These are phyloP conservation scores for Saposhnikovia divaricata DNA, from an alignment of 129 eudicot species.

Conservation along the genomic window DNA sequence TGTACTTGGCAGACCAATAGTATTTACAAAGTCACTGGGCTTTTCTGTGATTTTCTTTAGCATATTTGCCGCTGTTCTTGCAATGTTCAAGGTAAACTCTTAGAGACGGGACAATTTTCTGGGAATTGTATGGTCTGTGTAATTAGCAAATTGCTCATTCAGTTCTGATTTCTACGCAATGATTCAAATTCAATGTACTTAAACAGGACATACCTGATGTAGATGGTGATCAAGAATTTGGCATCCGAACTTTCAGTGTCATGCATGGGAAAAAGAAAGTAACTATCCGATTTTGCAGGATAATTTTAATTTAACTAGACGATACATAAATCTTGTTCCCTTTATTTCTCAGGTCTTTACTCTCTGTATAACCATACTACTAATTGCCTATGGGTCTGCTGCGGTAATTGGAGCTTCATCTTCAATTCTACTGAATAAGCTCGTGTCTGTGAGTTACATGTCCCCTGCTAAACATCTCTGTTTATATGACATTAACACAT, in stretches of 20 bases:
- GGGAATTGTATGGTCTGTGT: not conserved
- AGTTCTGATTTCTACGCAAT: too few species aligned
- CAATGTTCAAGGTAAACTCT: conserved; percentile 28
- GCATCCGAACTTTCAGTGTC: conserved; percentile 25
- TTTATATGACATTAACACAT: too few species aligned
- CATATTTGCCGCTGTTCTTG: conserved; percentile 24
- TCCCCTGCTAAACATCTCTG: not conserved
- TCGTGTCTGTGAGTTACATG: conserved; percentile 12
- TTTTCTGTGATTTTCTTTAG: conserved; percentile 26
- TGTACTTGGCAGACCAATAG: conserved; percentile 24
- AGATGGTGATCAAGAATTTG: conserved; percentile 30
- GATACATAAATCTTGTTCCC: too few species aligned
- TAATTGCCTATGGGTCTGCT: conserved; percentile 25
- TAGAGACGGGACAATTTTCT: not conserved
- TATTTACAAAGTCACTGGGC: conserved; percentile 22
- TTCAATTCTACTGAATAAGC: conserved; percentile 1
- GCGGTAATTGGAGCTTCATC: conserved; percentile 20
- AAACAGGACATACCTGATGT: conserved; percentile 38
- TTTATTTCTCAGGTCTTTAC: conserved; percentile 19
- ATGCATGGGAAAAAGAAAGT: conserved; percentile 24
- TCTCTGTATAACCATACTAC: conserved; percentile 21
- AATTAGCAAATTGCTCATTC: not conserved
- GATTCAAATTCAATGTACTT: not conserved
- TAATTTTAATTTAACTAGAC: not conserved
- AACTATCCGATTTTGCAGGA: not conserved